Evolutionary conservation across 1,284 basidiomycete species (phyloP).

Genomic region (Neotropicomus parvogracilis): DNA sequence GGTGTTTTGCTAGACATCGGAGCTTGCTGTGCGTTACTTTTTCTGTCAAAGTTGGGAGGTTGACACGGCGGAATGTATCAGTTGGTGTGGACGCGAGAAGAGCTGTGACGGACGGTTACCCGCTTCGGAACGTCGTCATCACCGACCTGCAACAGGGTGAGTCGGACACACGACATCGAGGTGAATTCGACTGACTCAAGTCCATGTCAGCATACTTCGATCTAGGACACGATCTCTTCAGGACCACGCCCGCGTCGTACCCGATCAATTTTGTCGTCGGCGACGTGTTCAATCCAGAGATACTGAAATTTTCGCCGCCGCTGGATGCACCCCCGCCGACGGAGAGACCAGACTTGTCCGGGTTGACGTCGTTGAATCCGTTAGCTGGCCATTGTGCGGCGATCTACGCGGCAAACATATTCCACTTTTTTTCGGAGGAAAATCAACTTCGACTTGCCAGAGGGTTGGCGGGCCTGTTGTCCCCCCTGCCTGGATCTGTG

Average conservation of each 20-base stretch:
- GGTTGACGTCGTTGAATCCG: constrained; percentile 29
- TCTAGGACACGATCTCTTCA: constrained; percentile 34
- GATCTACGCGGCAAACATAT: constrained; percentile 30
- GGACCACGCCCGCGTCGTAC: constrained; percentile 27
- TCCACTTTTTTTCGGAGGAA: constrained; percentile 35
- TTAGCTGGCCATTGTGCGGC: constrained; percentile 27
- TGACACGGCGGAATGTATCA: background rate
- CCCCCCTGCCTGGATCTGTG: constrained; percentile 18
- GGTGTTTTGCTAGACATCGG: constrained; percentile 16
- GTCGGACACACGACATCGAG: background rate
- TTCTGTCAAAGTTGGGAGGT: background rate
- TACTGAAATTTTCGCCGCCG: constrained; percentile 18
- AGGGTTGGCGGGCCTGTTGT: constrained; percentile 18
- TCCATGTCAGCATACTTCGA: constrained; percentile 22
- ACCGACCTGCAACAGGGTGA: constrained; percentile 1
- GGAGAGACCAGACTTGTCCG: constrained; percentile 13
- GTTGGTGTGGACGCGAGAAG: background rate
- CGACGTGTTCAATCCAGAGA: constrained; percentile 28
- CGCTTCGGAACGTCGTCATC: constrained; percentile 1
- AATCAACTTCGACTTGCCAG: constrained; percentile 26
- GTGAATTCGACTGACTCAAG: background rate
- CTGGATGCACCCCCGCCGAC: background rate
- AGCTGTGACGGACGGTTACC: constrained; percentile 1
- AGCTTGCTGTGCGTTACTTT: constrained; percentile 8
- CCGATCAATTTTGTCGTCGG: constrained; percentile 32